Evolutionary conservation across 169 alveolate genomes (phyloP), one percentile per base, ranked within the genome.

Genomic region (Cryptosporidium tyzzeri): DNA sequence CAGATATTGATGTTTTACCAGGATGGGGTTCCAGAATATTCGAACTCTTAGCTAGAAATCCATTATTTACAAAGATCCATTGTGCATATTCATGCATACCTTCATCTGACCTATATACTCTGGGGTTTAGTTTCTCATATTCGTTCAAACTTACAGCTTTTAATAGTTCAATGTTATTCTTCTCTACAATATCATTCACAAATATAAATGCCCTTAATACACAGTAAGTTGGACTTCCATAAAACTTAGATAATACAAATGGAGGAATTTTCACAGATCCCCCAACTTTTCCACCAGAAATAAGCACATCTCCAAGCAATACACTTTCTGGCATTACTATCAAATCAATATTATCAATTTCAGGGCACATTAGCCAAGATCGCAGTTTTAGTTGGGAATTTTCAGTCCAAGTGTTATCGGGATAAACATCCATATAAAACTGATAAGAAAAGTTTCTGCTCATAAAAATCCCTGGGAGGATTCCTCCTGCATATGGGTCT

Each of bases 381-480:
- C 65, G 31, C 3, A 80, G 51, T 48, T 44, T 39, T 41, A 80
- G 51, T 80, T 41, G 7, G 0, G 80, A 62, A 16, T 53, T 67
- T 16, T 39, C 29, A 14, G 89, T 80, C 89, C 89, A 80, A 62
- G 65, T 80, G 9, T 39, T 33, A 41, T 80, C 89, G 21, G 71
- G 71, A 58, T 44, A 80, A 18, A 80, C 75, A 35, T 80, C 89
- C 10, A 80, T 58, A 26, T 80, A 65, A 80, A 80, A 80, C 21
- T 69, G 70, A 59, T 80, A 80, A 21, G 89, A 80, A 31, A 80
- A 80, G 16, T 65, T 67, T 80, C 89, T 80, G 35, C 65, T 80
- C 89, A 80, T 80, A 59, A 80, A 80, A 59, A 80, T 80, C 21
- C 89, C 89, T 23, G 89, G 89, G n/a, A 80, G 70, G 31, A 80